Evolutionary conservation across 2,329 filamentous ascomycete genomes (phyloP), one percentile per base, ranked within the genome.

Genomic region (Cladosporium sp.): DNA sequence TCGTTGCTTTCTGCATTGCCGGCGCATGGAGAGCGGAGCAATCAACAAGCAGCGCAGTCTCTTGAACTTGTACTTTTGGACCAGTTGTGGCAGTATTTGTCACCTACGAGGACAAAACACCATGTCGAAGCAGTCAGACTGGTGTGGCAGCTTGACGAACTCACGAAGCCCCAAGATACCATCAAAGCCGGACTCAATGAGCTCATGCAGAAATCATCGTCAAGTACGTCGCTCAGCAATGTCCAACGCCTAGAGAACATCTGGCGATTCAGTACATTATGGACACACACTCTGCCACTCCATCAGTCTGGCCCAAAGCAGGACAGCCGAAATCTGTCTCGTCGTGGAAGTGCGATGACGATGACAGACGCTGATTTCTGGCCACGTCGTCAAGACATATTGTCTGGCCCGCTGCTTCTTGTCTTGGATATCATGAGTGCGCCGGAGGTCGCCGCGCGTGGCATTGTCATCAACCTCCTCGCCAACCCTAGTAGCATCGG

Each of bases 111-210:
- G 57, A 90, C 91, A 0, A 95, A 95, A 65, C 95, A 92, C 60
- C 93, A 97, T 64, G 91, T 98, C 32, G 95, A 98, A 72, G 85
- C 90, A 14, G 88, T 95, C 8, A 83, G 87, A 53, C 86, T 84
- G 60, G 74, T 98, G 37, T 95, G 93, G 88, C 83, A 89, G 59
- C 73, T 98, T 48, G 90, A 97, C 61, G 57, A 59, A 10, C 43
- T 63, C n/a, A 16, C 59, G 2, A 38, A 54, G 14, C 35, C 58
- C 10, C 46, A 43, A 18, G 60, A 62, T 41, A 52, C 45, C 9
- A 19, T 63, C 16, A 49, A 54, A 41, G 61, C 60, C 19, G 31
- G 42, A 8, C 31, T 55, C n/a, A 46, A 34, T 16, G 42, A 50
- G 37, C 28, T 51, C 33, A 54, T 51, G 46, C 46, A 46, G 19